Base-by-base conservation (phyloP, 768 basidiomycete genomes). In the Lentinula boryana region DNA sequence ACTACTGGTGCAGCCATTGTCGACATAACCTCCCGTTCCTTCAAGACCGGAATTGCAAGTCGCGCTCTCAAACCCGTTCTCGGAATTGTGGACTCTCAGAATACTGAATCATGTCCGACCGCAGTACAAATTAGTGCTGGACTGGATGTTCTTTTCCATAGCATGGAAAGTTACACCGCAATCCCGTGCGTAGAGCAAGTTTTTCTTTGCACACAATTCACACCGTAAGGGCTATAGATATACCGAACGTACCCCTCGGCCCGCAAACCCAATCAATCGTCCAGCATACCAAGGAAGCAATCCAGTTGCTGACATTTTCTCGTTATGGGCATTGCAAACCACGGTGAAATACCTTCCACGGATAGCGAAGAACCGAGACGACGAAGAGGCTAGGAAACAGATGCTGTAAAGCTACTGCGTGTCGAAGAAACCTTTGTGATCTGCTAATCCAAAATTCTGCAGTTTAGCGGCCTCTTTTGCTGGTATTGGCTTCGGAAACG, bases 1-100 rank as follows among this genome's bases (percentile, higher is more conserved):
- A 98, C 95, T 2, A 98, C 95, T 0, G 95, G 95, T 9, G 89
- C 95, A 0, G 93, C 95, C 10, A 96, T 98, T 65, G 82, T 97
- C 58, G 92, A 95, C 68, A 93, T 97, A 48, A 92, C 95, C 0
- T 94, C 93, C 0, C 85, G 82, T 67, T 84, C 88, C 5, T 97
- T 98, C 83, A 98, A 98, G 79, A 98, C 96, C 13, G 96, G 96
- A 48, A 98, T 98, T 65, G 89, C 96, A 0, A 94, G 82, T 68
- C 85, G 95, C 40, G 93, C 95, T 3, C 75, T 98, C 75, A 93
- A 95, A 64, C 96, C 96, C 0, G 81, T 87, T 1, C 79, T 98
- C 23, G 96, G 57, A 21, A 51, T 60, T 50, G 50, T 52, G 18
- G 96, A 98, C 68, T 89, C 93, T 1, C 80, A 86, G 64, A 97